Base-by-base conservation (phyloP, 371 early-diverging fungal species). In the Mortierella sp. region DNA sequence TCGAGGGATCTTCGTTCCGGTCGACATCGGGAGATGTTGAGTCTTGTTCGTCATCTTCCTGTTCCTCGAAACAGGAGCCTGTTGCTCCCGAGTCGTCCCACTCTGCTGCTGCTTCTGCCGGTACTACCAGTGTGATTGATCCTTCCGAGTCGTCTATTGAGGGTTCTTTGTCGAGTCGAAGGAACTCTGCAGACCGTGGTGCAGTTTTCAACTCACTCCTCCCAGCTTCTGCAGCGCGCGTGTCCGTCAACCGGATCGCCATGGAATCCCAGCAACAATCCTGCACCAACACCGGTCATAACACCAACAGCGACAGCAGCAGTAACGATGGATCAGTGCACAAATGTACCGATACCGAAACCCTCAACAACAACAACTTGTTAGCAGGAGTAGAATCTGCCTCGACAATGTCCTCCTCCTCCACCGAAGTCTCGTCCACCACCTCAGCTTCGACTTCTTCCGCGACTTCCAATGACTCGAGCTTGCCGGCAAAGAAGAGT, bases 221-320 rank as follows among this genome's bases (percentile, higher is more conserved):
- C 44, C 77, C 84, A 16, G 73, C 81, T 0, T 71, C 75, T 2
- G 84, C 80, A 10, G 84, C 84, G 1, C 75, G 84, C 10, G 58
- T 83, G 32, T 83, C 84, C 12, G 80, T 80, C n/a, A 80, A 80
- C 60, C 63, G 75, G 24, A 72, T 80, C 24, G 71, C 65, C 8
- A 71, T 80, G 65, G 80, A 77, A n/a, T 48, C 35, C 32, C 56
- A 70, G 2, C 55, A 41, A 3, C 12, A 46, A 27, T 32, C 14
- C 16, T 11, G 5, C 11, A 7, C n/a, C 29, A 16, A 65, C 38
- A 38, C 0, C 35, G 18, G 18, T 21, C 21, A 5, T 7, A 18
- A 38, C 21, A 38, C 7, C 16, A 21, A 12, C 65, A 38, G 65
- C 38, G 29, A 2, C 12, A 63, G 7, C 12, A 38, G 35, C 38